Evolutionary conservation across 345 rosid genomes (phyloP), one percentile per base, ranked within the genome.

Genomic region (Capsella bursapastoris): DNA sequence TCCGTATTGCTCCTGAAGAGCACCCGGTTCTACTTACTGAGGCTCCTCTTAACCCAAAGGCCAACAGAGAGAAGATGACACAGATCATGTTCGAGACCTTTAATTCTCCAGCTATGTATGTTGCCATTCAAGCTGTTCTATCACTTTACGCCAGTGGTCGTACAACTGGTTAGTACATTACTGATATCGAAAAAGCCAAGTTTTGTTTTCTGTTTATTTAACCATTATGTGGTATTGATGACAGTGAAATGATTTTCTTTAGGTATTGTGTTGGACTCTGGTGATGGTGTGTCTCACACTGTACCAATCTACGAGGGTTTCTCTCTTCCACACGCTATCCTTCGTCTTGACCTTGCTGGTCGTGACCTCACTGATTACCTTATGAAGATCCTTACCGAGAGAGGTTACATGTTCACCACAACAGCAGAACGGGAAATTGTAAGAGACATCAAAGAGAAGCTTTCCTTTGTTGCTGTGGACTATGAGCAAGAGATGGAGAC

Each of bases 401-500:
- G 77, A 55, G 77, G 64, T 43, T 73, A 73, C 65, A 89, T 91
- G 6, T 89, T 89, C 87, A 91, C 92, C 71, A 91, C 97, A 66
- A 84, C 92, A 45, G 92, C 95, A 0, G 97, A 91, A 78, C 87
- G 97, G 27, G 97, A 91, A 89, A 91, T 91, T 14, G 94, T 91
- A 31, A 86, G 97, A 64, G 95, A 91, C 80, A 86, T 91, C 85
- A 91, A 91, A 84, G 97, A 91, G 71, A 91, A 91, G 80, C 80
- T 91, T 16, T 78, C 95, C 14, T 91, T 86, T 71, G 87, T 89
- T 49, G 91, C 97, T 51, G 85, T 89, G 2, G 97, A 91, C 82
- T 91, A 79, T 8, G 95, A 89, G 77, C 91, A 89, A 53, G 97
- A 89, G 84, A 84, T 89, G 32, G 97, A 91, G 86, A 87, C 87